Evolutionary conservation across 345 rosid genomes (phyloP), one percentile per base, ranked within the genome.

Genomic region (Firmiana major): DNA sequence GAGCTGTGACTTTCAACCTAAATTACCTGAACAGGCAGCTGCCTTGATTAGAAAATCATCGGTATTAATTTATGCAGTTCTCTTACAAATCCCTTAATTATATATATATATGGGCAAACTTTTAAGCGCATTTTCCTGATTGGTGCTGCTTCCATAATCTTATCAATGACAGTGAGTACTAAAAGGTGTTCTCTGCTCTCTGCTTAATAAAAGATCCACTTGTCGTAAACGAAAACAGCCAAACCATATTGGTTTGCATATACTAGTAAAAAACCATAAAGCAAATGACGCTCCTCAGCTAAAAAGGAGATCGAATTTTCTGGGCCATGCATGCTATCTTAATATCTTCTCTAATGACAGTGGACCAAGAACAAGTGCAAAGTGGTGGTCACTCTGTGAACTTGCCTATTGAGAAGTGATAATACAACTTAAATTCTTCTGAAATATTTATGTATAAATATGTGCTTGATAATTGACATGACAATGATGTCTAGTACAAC

Each of bases 131-230:
- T 46, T 77, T 60, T 21, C 43, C 38, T 1, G 60, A 19, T 43
- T 64, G 26, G 66, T 78, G 77, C 81, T 64, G 77, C 65, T 73
- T 73, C 66, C 81, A 42, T 40, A 51, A 31, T 63, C 75, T n/a
- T 19, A 6, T 6, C n/a, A 4, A 60, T 55, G 28, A 55, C 64
- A 62, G 8, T 28, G 66, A 31, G 17, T 31, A 36, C 21, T 34
- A 22, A 16, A 9, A 5, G 40, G 4, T 16, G 21, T 24, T 1
- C 62, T 57, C 36, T 9, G 1, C 24, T 40, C 45, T 49, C 7
- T 34, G 55, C 66, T 48, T 71, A 36, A 51, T 34, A 71, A 65
- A 70, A 19, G 9, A 62, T 34, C 73, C 63, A 76, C 73, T 76
- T 21, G 38, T 38, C 63, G 1, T n/a, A n/a, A n/a, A 48, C 6